Conservation (phyloP, 202 grass and related monocot genomes). For the Schoenoplectus tabernaemontani region DNA sequence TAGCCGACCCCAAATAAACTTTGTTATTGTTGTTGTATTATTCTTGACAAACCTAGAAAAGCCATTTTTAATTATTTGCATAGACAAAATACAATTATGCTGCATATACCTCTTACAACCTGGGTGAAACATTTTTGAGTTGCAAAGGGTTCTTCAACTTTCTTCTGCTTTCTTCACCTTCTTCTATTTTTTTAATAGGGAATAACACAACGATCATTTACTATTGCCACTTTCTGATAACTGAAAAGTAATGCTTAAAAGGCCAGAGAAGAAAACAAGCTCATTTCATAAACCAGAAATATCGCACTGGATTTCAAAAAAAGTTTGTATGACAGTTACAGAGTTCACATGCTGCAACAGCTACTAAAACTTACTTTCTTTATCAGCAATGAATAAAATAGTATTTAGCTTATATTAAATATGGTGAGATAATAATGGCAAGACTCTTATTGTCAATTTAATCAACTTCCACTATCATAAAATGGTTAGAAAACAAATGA, state of each 20-base stretch:
- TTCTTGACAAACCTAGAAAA: background rate
- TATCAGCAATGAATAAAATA: too few species aligned
- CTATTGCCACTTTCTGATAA: background rate
- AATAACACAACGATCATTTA: conserved; percentile 36
- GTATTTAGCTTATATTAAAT: too few species aligned
- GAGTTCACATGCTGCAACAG: too few species aligned
- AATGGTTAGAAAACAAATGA: background rate
- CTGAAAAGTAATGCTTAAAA: background rate
- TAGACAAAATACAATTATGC: conserved; percentile 9
- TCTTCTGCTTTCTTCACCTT: conserved; percentile 36
- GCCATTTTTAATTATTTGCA: background rate
- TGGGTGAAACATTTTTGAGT: conserved; percentile 39
- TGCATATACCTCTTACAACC: conserved; percentile 37
- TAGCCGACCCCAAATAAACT: too few species aligned
- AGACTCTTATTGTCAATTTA: too few species aligned
- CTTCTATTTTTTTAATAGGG: conserved; percentile 34
- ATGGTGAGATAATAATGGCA: too few species aligned
- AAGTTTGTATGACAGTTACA: too few species aligned
- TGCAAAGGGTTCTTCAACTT: conserved; percentile 29
- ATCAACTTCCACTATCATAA: too few species aligned
- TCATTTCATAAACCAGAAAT: too few species aligned
- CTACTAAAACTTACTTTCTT: too few species aligned
- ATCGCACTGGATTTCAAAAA: too few species aligned
- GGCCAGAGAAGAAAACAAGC: background rate
- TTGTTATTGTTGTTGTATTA: too few species aligned